Evolutionary conservation across 2,329 filamentous ascomycete genomes (phyloP), one percentile per base, ranked within the genome.

Genomic region (Penicillium rolfsii): DNA sequence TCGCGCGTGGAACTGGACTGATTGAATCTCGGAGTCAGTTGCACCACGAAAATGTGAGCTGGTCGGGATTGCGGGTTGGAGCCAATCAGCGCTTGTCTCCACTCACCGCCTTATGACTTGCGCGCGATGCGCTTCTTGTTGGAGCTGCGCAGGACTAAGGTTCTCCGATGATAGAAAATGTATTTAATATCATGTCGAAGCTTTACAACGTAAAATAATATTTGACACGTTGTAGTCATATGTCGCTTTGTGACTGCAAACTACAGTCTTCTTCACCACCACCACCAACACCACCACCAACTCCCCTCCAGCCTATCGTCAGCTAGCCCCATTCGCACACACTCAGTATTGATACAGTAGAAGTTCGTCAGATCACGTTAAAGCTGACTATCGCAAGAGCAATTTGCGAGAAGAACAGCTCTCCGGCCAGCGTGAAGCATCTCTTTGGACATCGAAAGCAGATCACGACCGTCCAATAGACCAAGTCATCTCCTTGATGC

Each of bases 401-500:
- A 22, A 22, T 22, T 22, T 22, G 19, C 19, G 14, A 48, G 30
- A n/a, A 7, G 7, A 24, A n/a, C 35, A 26, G 14, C 11, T 53
- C 50, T 1, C 30, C 16, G 9, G 16, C 12, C 5, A 14, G 12
- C 3, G 7, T 35, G n/a, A 43, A 2, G 6, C 16, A 8, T 19
- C 2, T 4, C 24, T 5, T 24, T 12, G 19, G 38, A 3, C 8
- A 38, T 36, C 9, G n/a, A n/a, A 22, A 33, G 12, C 8, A 26
- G 40, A 49, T 84, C 73, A 95, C 38, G 87, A 86, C 66, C 92
- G 84, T 65, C 86, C 84, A 67, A 99, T 90, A 67, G 93, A 89
- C 92, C 93, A 99, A 63, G 86, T 91, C 58, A 97, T 77, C 33
- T 95, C 91, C 74, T 92, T 94, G 75, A 97, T 93, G 76, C 91